phyloP scores from a whole-genome alignment of 352 stramenopile species.

The Aphanomyces stellatus region DNA sequence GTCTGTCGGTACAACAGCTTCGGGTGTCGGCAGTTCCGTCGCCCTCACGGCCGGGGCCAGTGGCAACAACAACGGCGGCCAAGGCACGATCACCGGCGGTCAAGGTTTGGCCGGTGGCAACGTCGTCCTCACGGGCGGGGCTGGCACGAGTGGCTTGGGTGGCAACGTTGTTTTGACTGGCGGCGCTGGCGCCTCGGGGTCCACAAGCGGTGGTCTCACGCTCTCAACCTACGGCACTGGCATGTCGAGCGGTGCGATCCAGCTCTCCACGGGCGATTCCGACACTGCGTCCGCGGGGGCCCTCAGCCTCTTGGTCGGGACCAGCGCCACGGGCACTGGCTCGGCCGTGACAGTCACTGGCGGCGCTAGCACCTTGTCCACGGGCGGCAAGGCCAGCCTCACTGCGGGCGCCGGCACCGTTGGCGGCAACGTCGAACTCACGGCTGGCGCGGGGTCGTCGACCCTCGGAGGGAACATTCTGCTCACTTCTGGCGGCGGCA shows the following conservation, averaged over 20 bases:
- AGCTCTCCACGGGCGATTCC: slow-evolving; percentile 5
- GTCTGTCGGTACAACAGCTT: neutral
- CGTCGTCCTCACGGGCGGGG: slow-evolving; percentile 20
- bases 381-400: neutral
- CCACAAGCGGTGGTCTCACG: slow-evolving; percentile 10
- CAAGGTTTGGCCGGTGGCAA: slow-evolving; percentile 24
- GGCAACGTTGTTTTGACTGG: slow-evolving; percentile 1
- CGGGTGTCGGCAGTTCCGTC: neutral
- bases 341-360: slow-evolving; percentile 26
- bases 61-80: slow-evolving; percentile 23
- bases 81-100: slow-evolving; percentile 15
- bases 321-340: slow-evolving; percentile 27
- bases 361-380: neutral
- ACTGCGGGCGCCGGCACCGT: neutral
- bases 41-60: slow-evolving; percentile 34
- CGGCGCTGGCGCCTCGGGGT: slow-evolving; percentile 2
- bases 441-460: neutral
- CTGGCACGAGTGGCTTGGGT: neutral
- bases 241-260: slow-evolving; percentile 9
- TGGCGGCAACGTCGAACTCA: neutral
- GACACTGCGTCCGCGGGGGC: slow-evolving; percentile 29
- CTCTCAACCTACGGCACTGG: slow-evolving; percentile 10
- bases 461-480: slow-evolving; percentile 8
- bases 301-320: slow-evolving; percentile 34
- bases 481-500: neutral